These are phyloP conservation scores for Hymenoscyphus linearis DNA, from an alignment of 2,329 filamentous ascomycete genomes.

Conservation along the genomic window DNA sequence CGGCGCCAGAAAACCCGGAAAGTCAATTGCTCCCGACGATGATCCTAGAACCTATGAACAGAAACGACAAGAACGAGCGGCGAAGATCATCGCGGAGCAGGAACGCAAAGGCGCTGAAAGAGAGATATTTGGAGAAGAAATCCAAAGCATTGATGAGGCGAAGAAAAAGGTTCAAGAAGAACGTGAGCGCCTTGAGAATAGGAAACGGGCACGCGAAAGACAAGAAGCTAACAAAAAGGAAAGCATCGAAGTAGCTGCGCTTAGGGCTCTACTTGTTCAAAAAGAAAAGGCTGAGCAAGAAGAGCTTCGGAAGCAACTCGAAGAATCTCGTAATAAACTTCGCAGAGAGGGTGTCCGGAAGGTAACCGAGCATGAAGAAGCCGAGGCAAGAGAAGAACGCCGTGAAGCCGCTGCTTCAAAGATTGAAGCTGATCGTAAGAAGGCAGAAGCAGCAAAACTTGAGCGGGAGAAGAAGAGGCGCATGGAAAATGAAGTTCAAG, in stretches of 20 bases:
- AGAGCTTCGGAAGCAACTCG: not conserved
- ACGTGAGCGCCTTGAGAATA: conserved; percentile 7
- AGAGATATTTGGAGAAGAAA: conserved; percentile 20
- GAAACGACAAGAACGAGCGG: conserved; percentile 14
- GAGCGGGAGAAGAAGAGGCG: conserved; percentile 6
- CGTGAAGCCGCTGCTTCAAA: not conserved
- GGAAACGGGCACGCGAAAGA: not conserved
- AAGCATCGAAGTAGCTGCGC: not conserved
- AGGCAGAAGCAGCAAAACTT: not conserved
- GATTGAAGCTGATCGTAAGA: not conserved
- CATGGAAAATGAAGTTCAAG: conserved; percentile 5
- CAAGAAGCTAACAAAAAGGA: not conserved
- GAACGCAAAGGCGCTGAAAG: conserved; percentile 13
- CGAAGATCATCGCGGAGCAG: conserved; percentile 16
- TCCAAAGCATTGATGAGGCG: conserved; percentile 13
- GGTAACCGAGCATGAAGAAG: not conserved
- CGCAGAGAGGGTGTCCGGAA: not conserved
- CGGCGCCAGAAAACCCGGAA: conserved; percentile 66
- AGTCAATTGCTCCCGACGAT: conserved; percentile 3
- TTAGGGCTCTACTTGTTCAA: not conserved
- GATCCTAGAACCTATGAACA: conserved; percentile 3
- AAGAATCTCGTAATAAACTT: not conserved
- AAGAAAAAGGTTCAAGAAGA: conserved; percentile 5
- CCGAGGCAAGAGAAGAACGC: not conserved
- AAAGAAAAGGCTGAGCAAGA: not conserved